A percentile compares a stretch with the other conserved stretches of the same genome.
Evolutionary conservation across 1,284 basidiomycete species (phyloP).

Genomic region (Pyrrhoderma lamaoense): DNA sequence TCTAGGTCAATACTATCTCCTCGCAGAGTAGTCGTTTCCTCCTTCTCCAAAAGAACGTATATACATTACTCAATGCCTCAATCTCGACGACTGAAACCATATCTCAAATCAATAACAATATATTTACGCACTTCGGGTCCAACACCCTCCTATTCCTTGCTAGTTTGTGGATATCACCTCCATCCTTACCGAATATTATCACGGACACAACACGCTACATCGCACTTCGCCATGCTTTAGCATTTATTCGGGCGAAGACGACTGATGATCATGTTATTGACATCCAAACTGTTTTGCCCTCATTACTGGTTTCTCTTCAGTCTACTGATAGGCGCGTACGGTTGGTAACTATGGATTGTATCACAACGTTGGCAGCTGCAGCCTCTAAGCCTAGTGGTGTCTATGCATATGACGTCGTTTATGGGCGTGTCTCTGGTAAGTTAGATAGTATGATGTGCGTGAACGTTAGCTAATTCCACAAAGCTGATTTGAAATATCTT

Average conservation of each 20-base stretch:
- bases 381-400: conserved; percentile 45
- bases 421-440: conserved; percentile 64
- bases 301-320: conserved; percentile 63
- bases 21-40: conserved; percentile 39
- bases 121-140: conserved; percentile 61
- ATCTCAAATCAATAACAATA: conserved; percentile 46
- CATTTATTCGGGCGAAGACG: conserved; percentile 72
- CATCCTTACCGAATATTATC: conserved; percentile 9
- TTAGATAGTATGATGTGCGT: conserved; percentile 17
- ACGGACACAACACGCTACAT: conserved; percentile 29
- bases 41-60: conserved; percentile 50
- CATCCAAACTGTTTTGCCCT: conserved; percentile 84
- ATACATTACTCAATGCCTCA: conserved; percentile 50
- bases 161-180: conserved; percentile 48
- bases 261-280: conserved; percentile 49
- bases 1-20: conserved; percentile 22
- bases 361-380: conserved; percentile 43
- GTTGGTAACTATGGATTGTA: conserved; percentile 55
- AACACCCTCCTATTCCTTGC: conserved; percentile 78
- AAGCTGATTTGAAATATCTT: conserved; percentile 74
- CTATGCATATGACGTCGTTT: conserved; percentile 80
- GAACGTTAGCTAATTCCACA: conserved; percentile 1
- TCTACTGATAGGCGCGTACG: conserved; percentile 47
- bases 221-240: conserved; percentile 58
- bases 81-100: conserved; percentile 40